Percentiles rank a stretch among this genome's conserved stretches.
Evolutionary conservation across 495 filamentous ascomycete species (phyloP).

Genomic region (Glonium stellatum): DNA sequence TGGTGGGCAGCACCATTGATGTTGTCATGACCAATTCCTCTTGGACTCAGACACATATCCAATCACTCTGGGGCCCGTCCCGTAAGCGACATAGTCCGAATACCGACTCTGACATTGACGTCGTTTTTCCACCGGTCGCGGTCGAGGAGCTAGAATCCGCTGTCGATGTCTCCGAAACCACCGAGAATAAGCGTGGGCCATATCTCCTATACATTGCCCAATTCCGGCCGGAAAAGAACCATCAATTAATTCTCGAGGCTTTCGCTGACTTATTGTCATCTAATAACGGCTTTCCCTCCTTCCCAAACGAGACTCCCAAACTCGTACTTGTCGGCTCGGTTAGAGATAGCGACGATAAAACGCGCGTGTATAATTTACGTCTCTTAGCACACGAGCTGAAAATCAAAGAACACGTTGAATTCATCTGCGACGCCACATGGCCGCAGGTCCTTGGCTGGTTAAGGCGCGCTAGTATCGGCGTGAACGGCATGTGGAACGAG

Average conservation of each 20-base stretch:
- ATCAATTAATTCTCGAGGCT: conserved; percentile 71
- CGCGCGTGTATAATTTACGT: conserved; percentile 83
- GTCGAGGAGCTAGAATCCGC: conserved; percentile 70
- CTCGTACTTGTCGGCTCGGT: conserved; percentile 85
- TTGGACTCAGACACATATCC: conserved; percentile 86
- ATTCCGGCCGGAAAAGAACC: conserved; percentile 96
- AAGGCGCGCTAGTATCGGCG: conserved; percentile 64
- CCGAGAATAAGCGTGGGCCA: conserved; percentile 59
- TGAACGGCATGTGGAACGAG: conserved; percentile 99
- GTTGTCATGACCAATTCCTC: conserved; percentile 94
- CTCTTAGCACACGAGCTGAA: conserved; percentile 81
- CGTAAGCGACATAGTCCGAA: conserved; percentile 37
- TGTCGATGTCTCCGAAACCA: conserved; percentile 59
- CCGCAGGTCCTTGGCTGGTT: conserved; percentile 74
- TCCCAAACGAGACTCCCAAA: conserved; percentile 39
- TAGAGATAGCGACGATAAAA: conserved; percentile 72
- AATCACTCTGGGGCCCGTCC: conserved; percentile 65
- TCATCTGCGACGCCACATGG: conserved; percentile 85
- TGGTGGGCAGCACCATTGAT: conserved; percentile 74
- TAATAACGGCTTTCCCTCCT: conserved; percentile 11
- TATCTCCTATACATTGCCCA: conserved; percentile 88
- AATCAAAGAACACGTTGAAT: conserved; percentile 73
- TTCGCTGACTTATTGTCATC: conserved; percentile 47
- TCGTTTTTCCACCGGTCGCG: conserved; percentile 88
- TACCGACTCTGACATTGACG: conserved; percentile 45